Conservation (phyloP, 345 rosid species). For the Populus simonii region DNA sequence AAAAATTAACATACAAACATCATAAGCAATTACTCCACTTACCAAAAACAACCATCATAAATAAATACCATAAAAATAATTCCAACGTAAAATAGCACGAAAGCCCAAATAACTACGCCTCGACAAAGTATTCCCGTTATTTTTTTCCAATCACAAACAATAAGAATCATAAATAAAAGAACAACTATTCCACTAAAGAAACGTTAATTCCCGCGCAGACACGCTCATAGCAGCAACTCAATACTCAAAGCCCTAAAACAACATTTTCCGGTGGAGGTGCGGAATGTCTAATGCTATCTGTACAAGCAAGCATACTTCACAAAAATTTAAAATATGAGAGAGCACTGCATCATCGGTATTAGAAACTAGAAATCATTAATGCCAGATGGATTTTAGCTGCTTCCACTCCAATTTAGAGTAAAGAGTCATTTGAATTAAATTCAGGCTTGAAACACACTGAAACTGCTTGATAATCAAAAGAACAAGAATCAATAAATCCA, state of each 20-base stretch:
- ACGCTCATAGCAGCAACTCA: not conserved
- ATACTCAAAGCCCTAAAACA: not conserved
- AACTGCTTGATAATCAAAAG: not conserved
- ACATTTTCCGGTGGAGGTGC: not conserved
- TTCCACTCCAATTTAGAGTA: slow-evolving; percentile 5
- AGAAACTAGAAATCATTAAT: not conserved
- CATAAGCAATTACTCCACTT: not conserved
- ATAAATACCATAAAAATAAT: not conserved
- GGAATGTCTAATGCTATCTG: too few species aligned
- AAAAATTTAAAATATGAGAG: not conserved
- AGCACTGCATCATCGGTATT: not conserved
- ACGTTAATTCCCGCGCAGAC: not conserved
- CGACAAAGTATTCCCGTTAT: not conserved
- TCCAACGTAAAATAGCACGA: not conserved
- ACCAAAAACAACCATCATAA: not conserved
- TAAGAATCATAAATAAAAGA: not conserved
- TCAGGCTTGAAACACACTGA: not conserved
- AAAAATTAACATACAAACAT: not conserved
- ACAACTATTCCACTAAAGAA: not conserved
- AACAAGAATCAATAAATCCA: not conserved
- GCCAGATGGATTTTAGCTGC: slow-evolving; percentile 3
- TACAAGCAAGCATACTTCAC: too few species aligned
- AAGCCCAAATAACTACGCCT: not conserved
- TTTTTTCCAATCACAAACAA: not conserved
- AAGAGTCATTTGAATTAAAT: not conserved